Evolutionary conservation across 495 filamentous ascomycete species (phyloP), one percentile per base, ranked within the genome.

Genomic region (Neurospora discreta): DNA sequence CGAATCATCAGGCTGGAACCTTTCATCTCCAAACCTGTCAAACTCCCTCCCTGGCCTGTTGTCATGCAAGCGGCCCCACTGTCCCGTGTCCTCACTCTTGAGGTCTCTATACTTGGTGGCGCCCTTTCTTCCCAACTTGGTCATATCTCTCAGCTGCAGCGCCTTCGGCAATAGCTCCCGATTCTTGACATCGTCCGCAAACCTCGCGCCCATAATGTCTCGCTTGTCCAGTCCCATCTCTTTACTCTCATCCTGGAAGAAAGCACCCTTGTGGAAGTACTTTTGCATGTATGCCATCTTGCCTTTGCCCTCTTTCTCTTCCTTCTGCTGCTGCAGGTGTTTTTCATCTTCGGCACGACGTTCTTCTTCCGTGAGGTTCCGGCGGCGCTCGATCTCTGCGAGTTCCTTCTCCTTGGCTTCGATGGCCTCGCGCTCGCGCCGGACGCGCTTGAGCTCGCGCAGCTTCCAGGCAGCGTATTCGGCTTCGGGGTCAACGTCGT

Each of bases 191-290:
- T 96, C 91, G 77, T 99, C 96, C 60, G 84, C 89, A 74, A 93
- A 94, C 39, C 86, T 79, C 8, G 89, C 84, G 18, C 93, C 93
- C 89, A 95, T 95, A 69, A 97, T 83, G 80, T 95, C 91, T 43
- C 94, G 82, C 78, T 88, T 81, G 77, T 90, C 90, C 74, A 98
- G 80, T 30, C 90, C 92, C 78, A 90, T 87, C 18, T 86, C 86
- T 73, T 90, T 89, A 39, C 87, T 84, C 74, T 95, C 93, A 44
- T 94, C 93, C 71, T 90, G 90, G 82, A 91, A 98, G 84, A 98
- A 99, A 33, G 95, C 95, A 68, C 95, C 95, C 84, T 94, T 95
- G 85, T 99, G 95, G 79, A 91, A 93, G 81, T 98, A 98, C 79
- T 95, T 94, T 80, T 97, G 94, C 92, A 98, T 92, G 79, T 89